A percentile compares a stretch with the other conserved stretches of the same genome.
phyloP scores from a whole-genome alignment of 2,329 filamentous ascomycete species.

The Allantophomopsis lycopodina region DNA sequence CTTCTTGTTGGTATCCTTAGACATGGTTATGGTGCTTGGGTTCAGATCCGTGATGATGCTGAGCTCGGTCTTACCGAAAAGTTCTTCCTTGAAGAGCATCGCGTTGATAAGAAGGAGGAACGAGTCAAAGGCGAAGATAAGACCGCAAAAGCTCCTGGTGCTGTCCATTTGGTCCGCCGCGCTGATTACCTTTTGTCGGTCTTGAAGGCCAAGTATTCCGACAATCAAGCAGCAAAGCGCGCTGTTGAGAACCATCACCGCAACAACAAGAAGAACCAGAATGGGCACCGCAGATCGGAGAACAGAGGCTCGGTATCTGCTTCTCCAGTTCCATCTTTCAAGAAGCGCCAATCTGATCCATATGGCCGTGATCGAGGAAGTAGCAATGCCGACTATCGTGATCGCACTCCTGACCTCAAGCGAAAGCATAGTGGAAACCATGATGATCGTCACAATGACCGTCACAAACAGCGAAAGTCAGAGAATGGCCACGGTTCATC shows the following conservation, averaged over 20 bases:
- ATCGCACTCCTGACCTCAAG: slow-evolving; percentile 33
- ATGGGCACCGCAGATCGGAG: slow-evolving; percentile 46
- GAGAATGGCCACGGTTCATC: slow-evolving; percentile 27
- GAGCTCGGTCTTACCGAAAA: slow-evolving; percentile 81
- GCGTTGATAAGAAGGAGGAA: slow-evolving; percentile 96
- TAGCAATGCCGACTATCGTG: slow-evolving; percentile 28
- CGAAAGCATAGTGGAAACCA: slow-evolving; percentile 44
- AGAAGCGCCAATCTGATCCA: slow-evolving; percentile 25
- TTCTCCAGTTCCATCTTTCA: slow-evolving; percentile 50
- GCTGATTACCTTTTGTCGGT: slow-evolving; percentile 95
- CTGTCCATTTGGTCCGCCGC: slow-evolving; percentile 87
- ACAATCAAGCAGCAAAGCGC: slow-evolving; percentile 61
- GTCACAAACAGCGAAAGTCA: slow-evolving; percentile 35
- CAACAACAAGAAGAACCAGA: slow-evolving; percentile 62
- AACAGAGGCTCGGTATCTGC: slow-evolving; percentile 47
- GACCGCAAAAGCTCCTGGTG: slow-evolving; percentile 80
- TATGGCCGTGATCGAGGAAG: slow-evolving; percentile 33
- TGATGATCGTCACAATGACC: slow-evolving; percentile 33
- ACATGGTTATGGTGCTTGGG: slow-evolving; percentile 93
- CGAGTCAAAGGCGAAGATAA: slow-evolving; percentile 60
- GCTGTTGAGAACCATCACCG: slow-evolving; percentile 87
- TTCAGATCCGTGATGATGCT: slow-evolving; percentile 80
- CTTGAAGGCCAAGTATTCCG: slow-evolving; percentile 70
- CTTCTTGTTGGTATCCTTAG: slow-evolving; percentile 84
- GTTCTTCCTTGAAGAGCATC: slow-evolving; percentile 92